Conservation (phyloP, 139 green algal genomes). For the Monoraphidium neglectum region DNA sequence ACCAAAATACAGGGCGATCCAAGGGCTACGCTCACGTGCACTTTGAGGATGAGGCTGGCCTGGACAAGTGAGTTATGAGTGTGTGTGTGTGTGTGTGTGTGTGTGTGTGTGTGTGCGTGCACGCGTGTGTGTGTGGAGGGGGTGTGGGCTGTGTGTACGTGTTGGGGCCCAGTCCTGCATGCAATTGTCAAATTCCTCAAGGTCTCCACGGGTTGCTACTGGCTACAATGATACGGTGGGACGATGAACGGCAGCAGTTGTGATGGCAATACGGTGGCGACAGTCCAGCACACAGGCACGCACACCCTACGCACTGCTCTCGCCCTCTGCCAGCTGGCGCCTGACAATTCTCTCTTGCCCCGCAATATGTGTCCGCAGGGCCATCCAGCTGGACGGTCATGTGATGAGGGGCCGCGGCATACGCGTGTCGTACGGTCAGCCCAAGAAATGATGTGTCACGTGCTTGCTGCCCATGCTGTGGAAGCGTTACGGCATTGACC, state of each 20-base stretch:
- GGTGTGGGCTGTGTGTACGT: neutral
- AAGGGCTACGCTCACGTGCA: slow-evolving; percentile 91
- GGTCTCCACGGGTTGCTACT: neutral
- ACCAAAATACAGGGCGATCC: slow-evolving; percentile 71
- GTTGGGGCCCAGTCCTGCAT: neutral
- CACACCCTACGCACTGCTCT: neutral
- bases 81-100: neutral
- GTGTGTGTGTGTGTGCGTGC: neutral
- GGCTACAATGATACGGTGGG: neutral
- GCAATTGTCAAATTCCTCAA: neutral
- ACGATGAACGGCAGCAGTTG: neutral
- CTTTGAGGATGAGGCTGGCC: slow-evolving; percentile 62
- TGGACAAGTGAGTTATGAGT: slow-evolving; percentile 53
- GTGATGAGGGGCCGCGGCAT: slow-evolving; percentile 64
- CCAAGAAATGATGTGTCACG: slow-evolving; percentile 30
- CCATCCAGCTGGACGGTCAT: slow-evolving; percentile 62
- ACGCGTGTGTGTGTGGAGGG: neutral
- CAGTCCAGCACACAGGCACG: neutral
- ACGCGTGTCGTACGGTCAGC: slow-evolving; percentile 77
- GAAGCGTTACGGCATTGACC: neutral
- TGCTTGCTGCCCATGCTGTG: neutral
- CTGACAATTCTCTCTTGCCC: neutral
- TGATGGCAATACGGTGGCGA: neutral
- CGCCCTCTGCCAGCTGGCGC: neutral
- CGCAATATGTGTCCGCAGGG: slow-evolving; percentile 46